Base-by-base conservation (phyloP, 140 eudicot genomes). In the Senecio squalidus region DNA sequence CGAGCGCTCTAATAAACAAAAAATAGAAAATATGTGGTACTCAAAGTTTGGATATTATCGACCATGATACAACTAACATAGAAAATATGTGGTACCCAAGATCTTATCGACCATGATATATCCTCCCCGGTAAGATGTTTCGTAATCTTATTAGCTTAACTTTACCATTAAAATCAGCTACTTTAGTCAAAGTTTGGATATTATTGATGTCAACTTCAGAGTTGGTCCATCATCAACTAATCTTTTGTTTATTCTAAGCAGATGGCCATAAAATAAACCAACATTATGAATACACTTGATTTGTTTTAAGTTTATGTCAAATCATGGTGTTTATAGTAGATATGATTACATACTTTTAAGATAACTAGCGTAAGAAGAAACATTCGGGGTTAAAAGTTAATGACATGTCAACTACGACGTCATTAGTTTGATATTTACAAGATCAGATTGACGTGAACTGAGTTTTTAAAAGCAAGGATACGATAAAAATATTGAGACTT, bases 141-240 rank as follows among this genome's bases (percentile, higher is more conserved):
- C 49, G 15, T 2, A 43, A 43, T 43, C 20, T 43, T 43, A 15
- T 43, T 16, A 21, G 49, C 20, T 21, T 43, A 6, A 5, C 16
- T 6, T 16, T 43, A 43, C 6, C 1, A 43, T 16, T 8, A 4
- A 43, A 5, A 36, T 36, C 41, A 36, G 41, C 15, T 36, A 36
- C 15, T 36, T 36, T 36, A n/a, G n/a, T 15, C 17, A 11, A 14
- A n/a, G 20, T 41, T 41, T 11, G 47, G 16, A 11, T 15, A 38
- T n/a, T 36, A 36, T 14, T 23, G 51, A 38, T 38, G 36, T 6
- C 50, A 46, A 38, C 49, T 29, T 14, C 8, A 4, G 4, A 23
- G 34, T 36, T 58, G 50, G 34, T 58, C 34, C 11, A 39, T 58
- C 63, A 57, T n/a, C 30, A 22, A 6, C 46, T 57, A 34, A 36